Evolutionary conservation across 345 rosid species (phyloP).

Genomic region (Laguncularia racemosa): DNA sequence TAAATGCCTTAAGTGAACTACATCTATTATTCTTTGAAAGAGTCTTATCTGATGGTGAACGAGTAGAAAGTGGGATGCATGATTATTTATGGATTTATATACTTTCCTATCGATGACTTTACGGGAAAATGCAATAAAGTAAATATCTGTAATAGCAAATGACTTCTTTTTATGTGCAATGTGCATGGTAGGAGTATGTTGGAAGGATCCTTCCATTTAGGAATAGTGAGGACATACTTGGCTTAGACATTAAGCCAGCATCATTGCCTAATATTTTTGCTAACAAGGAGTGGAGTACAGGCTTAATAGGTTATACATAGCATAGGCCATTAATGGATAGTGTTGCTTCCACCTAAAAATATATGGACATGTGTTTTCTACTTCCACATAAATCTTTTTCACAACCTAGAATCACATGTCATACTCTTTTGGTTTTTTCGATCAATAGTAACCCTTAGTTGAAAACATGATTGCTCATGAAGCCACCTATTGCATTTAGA

Average conservation of each 20-base stretch:
- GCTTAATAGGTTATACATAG: not conserved
- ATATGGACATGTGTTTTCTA: not conserved
- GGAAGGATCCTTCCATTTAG: not conserved
- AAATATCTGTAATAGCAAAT: not conserved
- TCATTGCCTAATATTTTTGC: constrained; percentile 3
- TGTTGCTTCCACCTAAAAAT: not conserved
- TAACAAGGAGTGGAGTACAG: not conserved
- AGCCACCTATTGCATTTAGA: no score
- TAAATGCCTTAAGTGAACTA: no score
- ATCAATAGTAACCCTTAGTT: no score
- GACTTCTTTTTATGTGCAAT: not conserved
- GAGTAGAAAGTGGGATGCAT: no score
- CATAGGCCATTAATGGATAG: not conserved
- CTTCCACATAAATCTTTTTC: no score
- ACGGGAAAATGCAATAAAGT: not conserved
- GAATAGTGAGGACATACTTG: constrained; percentile 14
- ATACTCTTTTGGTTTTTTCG: no score
- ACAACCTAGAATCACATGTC: no score
- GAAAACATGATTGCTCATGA: no score
- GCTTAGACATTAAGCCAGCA: constrained; percentile 23
- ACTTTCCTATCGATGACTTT: no score
- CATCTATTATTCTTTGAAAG: no score
- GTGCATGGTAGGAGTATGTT: constrained; percentile 3
- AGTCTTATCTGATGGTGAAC: no score
- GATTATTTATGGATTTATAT: no score